Evolutionary conservation across 2,329 filamentous ascomycete species (phyloP).

Genomic region (Beauveria scarabaeidicola): DNA sequence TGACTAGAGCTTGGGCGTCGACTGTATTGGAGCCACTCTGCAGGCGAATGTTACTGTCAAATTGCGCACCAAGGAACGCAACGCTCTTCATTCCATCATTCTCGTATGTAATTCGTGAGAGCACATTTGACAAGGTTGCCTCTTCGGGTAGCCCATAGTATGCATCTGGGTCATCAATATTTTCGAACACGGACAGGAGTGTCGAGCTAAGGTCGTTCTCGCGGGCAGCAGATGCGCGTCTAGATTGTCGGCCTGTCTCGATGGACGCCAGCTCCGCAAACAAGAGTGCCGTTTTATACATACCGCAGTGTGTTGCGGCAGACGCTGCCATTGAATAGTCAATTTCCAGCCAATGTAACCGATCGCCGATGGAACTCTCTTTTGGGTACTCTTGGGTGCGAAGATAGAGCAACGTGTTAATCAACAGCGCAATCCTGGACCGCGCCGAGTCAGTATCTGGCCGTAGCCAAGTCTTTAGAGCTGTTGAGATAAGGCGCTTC

Average conservation of each 20-base stretch:
- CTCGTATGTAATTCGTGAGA: constrained; percentile 82
- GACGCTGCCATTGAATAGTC: constrained; percentile 62
- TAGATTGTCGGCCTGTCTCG: constrained; percentile 47
- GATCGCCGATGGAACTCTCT: constrained; percentile 71
- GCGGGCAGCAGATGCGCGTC: constrained; percentile 55
- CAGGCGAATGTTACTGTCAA: constrained; percentile 72
- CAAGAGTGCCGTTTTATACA: constrained; percentile 79
- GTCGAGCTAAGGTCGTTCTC: constrained; percentile 55
- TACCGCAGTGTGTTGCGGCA: constrained; percentile 68
- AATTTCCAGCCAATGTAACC: constrained; percentile 77
- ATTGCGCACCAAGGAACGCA: constrained; percentile 82
- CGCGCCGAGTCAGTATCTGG: constrained; percentile 30
- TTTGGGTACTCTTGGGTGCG: constrained; percentile 66
- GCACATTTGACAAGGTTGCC: constrained; percentile 65
- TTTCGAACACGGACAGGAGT: constrained; percentile 76
- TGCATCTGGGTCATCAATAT: constrained; percentile 89
- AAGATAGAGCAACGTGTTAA: constrained; percentile 81
- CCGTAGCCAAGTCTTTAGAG: constrained; percentile 56
- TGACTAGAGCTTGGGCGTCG: constrained; percentile 63
- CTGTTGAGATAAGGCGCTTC: constrained; percentile 56
- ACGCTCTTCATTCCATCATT: constrained; percentile 78
- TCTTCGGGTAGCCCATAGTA: constrained; percentile 86
- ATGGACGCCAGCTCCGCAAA: constrained; percentile 67
- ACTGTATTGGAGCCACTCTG: constrained; percentile 43
- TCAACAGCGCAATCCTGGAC: constrained; percentile 61